A percentile compares a stretch with the other conserved stretches of the same genome.
Evolutionary conservation across 169 alveolate genomes (phyloP).

Genomic region (Plasmodium knowlesi): DNA sequence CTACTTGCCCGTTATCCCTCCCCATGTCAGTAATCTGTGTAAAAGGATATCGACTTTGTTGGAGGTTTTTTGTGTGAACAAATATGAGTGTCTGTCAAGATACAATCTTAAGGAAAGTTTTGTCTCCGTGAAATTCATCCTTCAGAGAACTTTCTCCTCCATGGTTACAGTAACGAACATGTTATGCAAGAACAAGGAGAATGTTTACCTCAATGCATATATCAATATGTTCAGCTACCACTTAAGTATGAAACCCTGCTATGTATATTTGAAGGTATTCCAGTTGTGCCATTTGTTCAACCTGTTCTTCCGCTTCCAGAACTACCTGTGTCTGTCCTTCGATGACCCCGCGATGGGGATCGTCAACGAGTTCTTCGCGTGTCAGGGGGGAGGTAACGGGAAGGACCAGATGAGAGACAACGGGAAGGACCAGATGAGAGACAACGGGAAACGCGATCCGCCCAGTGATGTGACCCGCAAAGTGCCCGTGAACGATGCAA

Average conservation of each 20-base stretch:
- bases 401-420: background rate
- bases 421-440: background rate
- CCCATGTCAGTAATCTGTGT: conserved; percentile 11
- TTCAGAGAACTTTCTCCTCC: conserved; percentile 31
- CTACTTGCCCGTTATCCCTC: conserved; percentile 11
- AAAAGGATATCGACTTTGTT: conserved; percentile 1
- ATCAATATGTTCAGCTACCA: conserved; percentile 26
- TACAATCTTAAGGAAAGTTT: conserved; percentile 24
- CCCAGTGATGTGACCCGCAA: background rate
- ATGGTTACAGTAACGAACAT: conserved; percentile 3
- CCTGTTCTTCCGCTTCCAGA: conserved; percentile 52
- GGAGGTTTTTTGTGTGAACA: conserved; percentile 48
- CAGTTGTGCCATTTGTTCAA: conserved; percentile 65
- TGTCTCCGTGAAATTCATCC: conserved; percentile 29
- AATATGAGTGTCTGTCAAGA: conserved; percentile 8
- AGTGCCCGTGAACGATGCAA: background rate
- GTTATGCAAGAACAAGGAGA: conserved; percentile 1
- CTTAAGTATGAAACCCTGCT: background rate
- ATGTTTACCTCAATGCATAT: conserved; percentile 24
- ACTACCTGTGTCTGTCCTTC: conserved; percentile 38
- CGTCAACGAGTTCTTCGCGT: conserved; percentile 17
- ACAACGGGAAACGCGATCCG: background rate
- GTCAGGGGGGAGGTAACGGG: background rate
- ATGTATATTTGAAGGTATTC: conserved; percentile 38
- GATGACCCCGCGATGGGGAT: conserved; percentile 49